These are phyloP conservation scores for Ogataea thermomethanolica DNA, from an alignment of 805 yeast species.

Conservation along the genomic window DNA sequence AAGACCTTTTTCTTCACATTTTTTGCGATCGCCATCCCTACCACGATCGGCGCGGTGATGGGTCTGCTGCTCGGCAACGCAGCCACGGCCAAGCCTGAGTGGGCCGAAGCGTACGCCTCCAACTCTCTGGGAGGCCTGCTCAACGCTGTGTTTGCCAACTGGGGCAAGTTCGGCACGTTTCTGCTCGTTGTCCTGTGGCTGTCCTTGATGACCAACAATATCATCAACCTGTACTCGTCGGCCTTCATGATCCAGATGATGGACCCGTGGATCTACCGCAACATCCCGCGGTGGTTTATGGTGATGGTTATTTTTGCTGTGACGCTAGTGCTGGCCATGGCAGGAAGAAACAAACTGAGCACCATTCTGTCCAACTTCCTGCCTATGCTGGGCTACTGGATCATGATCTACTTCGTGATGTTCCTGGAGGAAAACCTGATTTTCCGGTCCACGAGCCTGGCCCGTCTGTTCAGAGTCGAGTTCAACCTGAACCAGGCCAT, in stretches of 20 bases:
- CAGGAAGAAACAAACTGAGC: conserved; percentile 70
- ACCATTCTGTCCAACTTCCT: conserved; percentile 73
- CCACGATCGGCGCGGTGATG: conserved; percentile 70
- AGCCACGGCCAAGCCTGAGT: conserved; percentile 53
- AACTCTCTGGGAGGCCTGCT: conserved; percentile 77
- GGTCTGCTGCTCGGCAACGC: conserved; percentile 69
- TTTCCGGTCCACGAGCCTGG: conserved; percentile 52
- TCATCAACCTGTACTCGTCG: conserved; percentile 75
- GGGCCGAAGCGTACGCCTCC: conserved; percentile 52
- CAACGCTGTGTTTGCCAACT: conserved; percentile 57
- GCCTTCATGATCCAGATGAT: conserved; percentile 74
- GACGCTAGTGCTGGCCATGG: conserved; percentile 68
- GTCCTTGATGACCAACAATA: conserved; percentile 77
- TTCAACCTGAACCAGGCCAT: conserved; percentile 22
- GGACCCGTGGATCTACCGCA: conserved; percentile 46
- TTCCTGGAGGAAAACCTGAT: conserved; percentile 68
- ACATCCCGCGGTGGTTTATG: conserved; percentile 77
- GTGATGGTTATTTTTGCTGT: conserved; percentile 59
- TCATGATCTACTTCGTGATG: conserved; percentile 72
- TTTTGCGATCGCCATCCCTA: conserved; percentile 64
- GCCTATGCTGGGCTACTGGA: conserved; percentile 93
- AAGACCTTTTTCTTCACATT: conserved; percentile 60
- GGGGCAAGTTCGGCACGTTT: conserved; percentile 79
- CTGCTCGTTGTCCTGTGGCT: conserved; percentile 64
- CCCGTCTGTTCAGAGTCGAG: conserved; percentile 41